Percentiles rank a stretch among this genome's conserved stretches.
Conservation (phyloP, 345 rosid species). For the Abelmoschus esculentus region DNA sequence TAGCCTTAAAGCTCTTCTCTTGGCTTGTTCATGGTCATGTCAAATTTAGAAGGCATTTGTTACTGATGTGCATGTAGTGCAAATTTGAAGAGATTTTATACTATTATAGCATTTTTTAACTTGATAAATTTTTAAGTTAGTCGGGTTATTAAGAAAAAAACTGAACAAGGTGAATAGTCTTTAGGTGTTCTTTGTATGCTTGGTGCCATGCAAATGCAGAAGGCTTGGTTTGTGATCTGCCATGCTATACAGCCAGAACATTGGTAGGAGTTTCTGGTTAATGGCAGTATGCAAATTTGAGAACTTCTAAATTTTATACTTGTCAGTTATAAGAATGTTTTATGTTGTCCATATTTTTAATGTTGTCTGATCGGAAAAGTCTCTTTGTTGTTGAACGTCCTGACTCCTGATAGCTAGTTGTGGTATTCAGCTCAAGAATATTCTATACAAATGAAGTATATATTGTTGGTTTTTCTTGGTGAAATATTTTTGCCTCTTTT, state of each 20-base stretch:
- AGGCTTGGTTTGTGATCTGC: background rate
- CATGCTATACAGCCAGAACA: background rate
- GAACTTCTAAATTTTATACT: background rate
- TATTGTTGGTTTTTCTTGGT: background rate
- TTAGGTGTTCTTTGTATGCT: background rate
- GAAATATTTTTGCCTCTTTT: background rate
- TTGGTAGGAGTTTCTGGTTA: background rate
- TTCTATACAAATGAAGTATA: background rate
- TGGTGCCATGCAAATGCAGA: background rate
- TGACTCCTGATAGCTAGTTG: background rate
- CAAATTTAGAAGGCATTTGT: background rate
- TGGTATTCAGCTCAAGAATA: background rate
- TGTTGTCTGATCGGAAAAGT: background rate
- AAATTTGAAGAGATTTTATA: background rate
- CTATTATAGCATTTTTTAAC: background rate
- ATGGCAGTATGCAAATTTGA: background rate
- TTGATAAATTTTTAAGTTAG: background rate
- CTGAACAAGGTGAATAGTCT: background rate
- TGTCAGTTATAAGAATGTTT: background rate
- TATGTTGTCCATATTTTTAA: background rate
- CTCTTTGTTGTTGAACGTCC: background rate
- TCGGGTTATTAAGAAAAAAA: background rate
- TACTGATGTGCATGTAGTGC: background rate
- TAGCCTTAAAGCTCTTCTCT: constrained; percentile 1
- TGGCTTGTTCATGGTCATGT: background rate